Evolutionary conservation across 2,329 filamentous ascomycete genomes (phyloP).

Genomic region (Fusarium papillatum): DNA sequence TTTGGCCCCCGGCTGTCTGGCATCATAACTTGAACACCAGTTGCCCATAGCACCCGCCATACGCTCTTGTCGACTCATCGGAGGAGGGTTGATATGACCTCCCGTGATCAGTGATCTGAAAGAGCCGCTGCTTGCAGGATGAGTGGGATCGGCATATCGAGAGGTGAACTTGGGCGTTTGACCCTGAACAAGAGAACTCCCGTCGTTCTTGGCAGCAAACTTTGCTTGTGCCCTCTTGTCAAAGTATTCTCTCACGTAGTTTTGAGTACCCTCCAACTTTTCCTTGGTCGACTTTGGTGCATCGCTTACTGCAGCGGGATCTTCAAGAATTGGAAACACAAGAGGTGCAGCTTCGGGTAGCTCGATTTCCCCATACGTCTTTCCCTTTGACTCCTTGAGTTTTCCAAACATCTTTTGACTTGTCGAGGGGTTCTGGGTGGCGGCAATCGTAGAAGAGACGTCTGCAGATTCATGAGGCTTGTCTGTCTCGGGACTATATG

Average conservation of each 20-base stretch:
- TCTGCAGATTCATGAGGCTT: neutral
- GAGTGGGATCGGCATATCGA: slow-evolving; percentile 27
- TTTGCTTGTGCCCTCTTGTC: slow-evolving; percentile 16
- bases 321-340: slow-evolving; percentile 10
- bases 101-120: slow-evolving; percentile 33
- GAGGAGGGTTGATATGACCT: slow-evolving; percentile 21
- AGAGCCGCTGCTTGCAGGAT: slow-evolving; percentile 28
- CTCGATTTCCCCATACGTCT: slow-evolving; percentile 10
- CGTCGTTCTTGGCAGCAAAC: slow-evolving; percentile 13
- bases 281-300: slow-evolving; percentile 1
- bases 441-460: slow-evolving; percentile 8
- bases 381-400: slow-evolving; percentile 6
- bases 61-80: neutral
- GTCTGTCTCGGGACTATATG: slow-evolving; percentile 13
- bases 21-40: neutral
- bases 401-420: slow-evolving; percentile 4
- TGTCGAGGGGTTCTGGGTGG: neutral
- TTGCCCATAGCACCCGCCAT: neutral
- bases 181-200: neutral
- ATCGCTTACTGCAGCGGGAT: neutral
- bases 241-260: slow-evolving; percentile 17
- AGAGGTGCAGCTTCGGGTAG: slow-evolving; percentile 15
- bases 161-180: slow-evolving; percentile 17
- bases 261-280: neutral
- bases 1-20: neutral